Evolutionary conservation across 495 filamentous ascomycete species (phyloP).

Genomic region (Penicillium longicatenatum): DNA sequence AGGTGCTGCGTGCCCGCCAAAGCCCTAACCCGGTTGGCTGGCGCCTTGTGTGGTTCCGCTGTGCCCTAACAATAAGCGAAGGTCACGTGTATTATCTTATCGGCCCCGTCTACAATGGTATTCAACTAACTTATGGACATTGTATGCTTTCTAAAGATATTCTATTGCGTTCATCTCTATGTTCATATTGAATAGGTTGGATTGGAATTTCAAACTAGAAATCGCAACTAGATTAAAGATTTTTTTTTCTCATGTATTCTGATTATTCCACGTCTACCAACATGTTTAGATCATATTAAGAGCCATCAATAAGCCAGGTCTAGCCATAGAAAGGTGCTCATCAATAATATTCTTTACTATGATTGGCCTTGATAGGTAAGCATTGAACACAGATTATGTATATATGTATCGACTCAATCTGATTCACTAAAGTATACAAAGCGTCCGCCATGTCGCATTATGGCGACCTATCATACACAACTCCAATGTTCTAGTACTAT

Average conservation of each 20-base stretch:
- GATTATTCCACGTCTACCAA: background rate
- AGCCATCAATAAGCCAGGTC: background rate
- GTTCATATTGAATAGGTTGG: background rate
- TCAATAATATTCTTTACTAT: background rate
- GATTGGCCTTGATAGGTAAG: background rate
- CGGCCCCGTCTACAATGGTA: background rate
- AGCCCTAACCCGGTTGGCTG: conserved; percentile 46
- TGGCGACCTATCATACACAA: background rate
- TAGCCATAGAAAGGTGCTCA: background rate
- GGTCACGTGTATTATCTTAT: conserved; percentile 24
- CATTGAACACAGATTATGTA: background rate
- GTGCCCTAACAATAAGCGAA: conserved; percentile 47
- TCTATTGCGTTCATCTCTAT: background rate
- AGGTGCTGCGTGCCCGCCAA: conserved; percentile 39
- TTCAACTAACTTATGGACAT: background rate
- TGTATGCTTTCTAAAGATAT: background rate
- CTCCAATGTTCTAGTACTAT: background rate
- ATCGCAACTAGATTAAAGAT: too few relatives aligned
- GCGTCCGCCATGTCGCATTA: background rate
- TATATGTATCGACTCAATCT: background rate
- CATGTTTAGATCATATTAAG: background rate
- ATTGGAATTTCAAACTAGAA: too few relatives aligned
- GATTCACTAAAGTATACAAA: background rate
- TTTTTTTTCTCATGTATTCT: background rate
- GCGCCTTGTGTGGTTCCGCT: conserved; percentile 39